Base-by-base conservation (phyloP, 305 asterid genomes). In the Fraxinus angustifolia region DNA sequence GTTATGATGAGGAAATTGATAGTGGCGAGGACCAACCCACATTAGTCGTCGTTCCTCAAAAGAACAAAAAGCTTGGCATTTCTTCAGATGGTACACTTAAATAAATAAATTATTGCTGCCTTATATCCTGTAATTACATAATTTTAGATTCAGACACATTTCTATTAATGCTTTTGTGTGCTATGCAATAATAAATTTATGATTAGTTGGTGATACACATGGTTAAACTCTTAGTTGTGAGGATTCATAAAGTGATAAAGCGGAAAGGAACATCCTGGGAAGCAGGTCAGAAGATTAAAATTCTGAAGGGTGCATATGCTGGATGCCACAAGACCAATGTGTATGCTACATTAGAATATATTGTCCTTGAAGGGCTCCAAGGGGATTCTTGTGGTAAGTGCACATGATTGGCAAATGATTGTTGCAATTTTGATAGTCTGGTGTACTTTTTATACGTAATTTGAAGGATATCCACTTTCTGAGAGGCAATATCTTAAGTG, bases 301-400 rank as follows among this genome's bases (percentile, higher is more conserved):
- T 94, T 81, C 76, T 89, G 16, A 91, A 84, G 85, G 97, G 97
- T 79, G 97, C 97, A 45, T 94, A 87, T 58, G 8, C 88, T 6
- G 95, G 96, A 56, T 84, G 80, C 77, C 92, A 88, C 73, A 89
- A 79, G 6, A 50, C 48, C 73, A 86, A 91, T 70, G 79, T 83
- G 31, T 94, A 70, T 84, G 97, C 94, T 28, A 92, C 92, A 16
- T 83, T 94, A 79, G 94, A 94, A 85, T 90, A 79, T 80, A 86
- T 94, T 36, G 78, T 92, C 84, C 85, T 92, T 81, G 95, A 90
- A 88, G 93, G 96, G 81, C 86, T 83, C 60, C 82, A 53, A 33
- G 98, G 92, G 76, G 97, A 94, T 75, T 78, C 89, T n/a, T 88
- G 92, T 74, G 89, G 97, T 91, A 88, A 87, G 94, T 88, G 60